Base-by-base conservation (phyloP, 192 early-diverging fungal species). In the Coemansia sp. region DNA sequence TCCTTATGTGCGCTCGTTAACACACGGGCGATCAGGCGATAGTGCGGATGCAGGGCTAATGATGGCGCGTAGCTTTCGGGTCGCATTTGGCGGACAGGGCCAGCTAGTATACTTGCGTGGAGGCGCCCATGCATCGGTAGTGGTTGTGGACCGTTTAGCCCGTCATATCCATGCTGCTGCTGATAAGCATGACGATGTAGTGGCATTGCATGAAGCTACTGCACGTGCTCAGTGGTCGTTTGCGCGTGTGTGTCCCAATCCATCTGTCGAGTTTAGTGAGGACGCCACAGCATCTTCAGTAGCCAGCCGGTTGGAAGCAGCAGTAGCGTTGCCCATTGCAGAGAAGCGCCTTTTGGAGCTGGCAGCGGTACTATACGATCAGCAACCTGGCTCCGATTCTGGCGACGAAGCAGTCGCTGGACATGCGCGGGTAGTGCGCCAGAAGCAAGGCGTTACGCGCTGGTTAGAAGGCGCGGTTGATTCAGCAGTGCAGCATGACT, bases 11-110 rank as follows among this genome's bases (percentile, higher is more conserved):
- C 11, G 18, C 23, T 78, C 75, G 26, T 45, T 78, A 49, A 54
- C 75, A 1, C 68, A 78, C 40, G 73, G 80, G 14, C 59, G 59
- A 23, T 74, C 81, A 11, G 76, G 77, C 7, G 37, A 81, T 30
- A 40, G 84, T 23, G 81, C 80, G 0, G 90, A 93, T 76, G 87
- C 88, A 5, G 88, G 91, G 0, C 50, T 93, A 43, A 82, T 82
- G 71, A 88, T 94, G 84, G 87, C 86, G 12, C 82, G 91, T 38
- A 87, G 84, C 53, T 94, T 87, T 56, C 82, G 92, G 40, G 92
- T 88, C 0, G 88, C 91, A 0, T 97, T 91, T 87, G 92, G 89
- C 0, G 84, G 86, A 0, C 83, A 82, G 49, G 93, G 91, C 11
- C 58, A 73, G 40, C 79, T 93, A 28, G 85, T 85, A 0, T 77